Percentiles rank a stretch among this genome's conserved stretches.
Evolutionary conservation across 163 green algal species (phyloP).

Genomic region (Scenedesmus sp.): DNA sequence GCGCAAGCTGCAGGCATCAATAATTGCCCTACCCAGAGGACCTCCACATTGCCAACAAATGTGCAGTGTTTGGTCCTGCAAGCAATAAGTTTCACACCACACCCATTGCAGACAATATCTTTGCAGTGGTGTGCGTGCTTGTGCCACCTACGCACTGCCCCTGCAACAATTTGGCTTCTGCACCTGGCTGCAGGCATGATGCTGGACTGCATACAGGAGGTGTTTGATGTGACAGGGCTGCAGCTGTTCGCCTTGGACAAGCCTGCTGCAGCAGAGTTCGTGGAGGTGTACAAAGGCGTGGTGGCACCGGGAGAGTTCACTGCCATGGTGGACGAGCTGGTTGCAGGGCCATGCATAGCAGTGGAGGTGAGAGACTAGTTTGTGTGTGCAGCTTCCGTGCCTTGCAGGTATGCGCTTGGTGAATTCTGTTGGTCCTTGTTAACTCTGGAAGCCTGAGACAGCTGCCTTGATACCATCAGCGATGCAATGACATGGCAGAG

Average conservation of each 20-base stretch:
- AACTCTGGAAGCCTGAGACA: not conserved
- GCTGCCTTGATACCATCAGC: not conserved
- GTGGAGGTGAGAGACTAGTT: slow-evolving; percentile 68
- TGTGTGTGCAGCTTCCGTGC: too few species aligned
- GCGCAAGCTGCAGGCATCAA: too few species aligned
- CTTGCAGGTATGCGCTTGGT: too few species aligned
- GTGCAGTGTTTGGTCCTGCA: too few species aligned
- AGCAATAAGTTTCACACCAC: too few species aligned
- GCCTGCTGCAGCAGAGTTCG: slow-evolving; percentile 31
- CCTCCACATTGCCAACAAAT: too few species aligned
- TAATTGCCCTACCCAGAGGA: too few species aligned
- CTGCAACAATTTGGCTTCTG: not conserved
- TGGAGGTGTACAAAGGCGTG: slow-evolving; percentile 76
- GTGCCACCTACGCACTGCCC: too few species aligned
- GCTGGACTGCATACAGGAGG: slow-evolving; percentile 68
- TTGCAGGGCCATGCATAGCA: slow-evolving; percentile 76
- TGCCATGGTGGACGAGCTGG: slow-evolving; percentile 85
- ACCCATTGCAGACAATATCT: too few species aligned
- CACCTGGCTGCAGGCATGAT: slow-evolving; percentile 41
- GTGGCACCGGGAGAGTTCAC: slow-evolving; percentile 73
- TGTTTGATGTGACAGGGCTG: slow-evolving; percentile 73
- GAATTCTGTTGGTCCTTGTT: not conserved
- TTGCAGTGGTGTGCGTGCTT: too few species aligned
- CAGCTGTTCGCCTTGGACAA: slow-evolving; percentile 69
- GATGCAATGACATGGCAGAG: too few species aligned